Base-by-base conservation (phyloP, 306 rosid species). In the Trichosanthes cucumerina region DNA sequence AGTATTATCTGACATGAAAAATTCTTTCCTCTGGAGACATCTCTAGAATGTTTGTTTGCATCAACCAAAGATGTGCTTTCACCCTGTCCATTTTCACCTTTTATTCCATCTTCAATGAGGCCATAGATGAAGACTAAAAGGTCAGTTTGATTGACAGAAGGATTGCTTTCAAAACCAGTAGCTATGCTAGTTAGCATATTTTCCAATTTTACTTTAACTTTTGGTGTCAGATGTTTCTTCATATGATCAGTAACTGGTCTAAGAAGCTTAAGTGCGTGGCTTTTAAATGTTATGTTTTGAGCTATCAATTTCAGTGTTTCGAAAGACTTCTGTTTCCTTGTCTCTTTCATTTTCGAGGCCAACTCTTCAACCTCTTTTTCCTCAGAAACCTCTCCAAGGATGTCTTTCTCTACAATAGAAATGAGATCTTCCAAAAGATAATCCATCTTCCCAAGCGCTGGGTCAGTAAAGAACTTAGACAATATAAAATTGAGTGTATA, bases 331-430 rank as follows among this genome's bases (percentile, higher is more conserved):
- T 86, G 84, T 80, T 59, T 87, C 88, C 78, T 87, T 56, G 97
- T 95, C 84, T 95, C 98, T 86, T 95, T 95, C 97, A 92, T 95
- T 86, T 95, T 95, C 7, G 96, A 82, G 83, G 98, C 98, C 83
- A 92, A 87, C 89, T 91, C 89, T 79, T 91, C 96, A 72, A 95
- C 98, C 59, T 92, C 98, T 83, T 95, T 95, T 81, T 95, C 93
- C 79, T 95, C 96, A 7, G 97, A 86, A 88, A 95, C 96, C 31
- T 87, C 93, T 75, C 98, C 97, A 75, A 90, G 87, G 88, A 95
- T 87, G 80, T 95, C 98, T 52, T 86, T 89, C 87, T 90, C 93
- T 41, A 87, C 87, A 44, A 95, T 79, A 80, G 84, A 82, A 84
- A 95, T 91, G 28, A 95, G 96, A 86, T 95, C 96, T 64, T 84